Percentiles rank a stretch among this genome's conserved stretches.
Evolutionary conservation across 2,329 filamentous ascomycete genomes (phyloP).

Genomic region (Aureobasidium sp.): DNA sequence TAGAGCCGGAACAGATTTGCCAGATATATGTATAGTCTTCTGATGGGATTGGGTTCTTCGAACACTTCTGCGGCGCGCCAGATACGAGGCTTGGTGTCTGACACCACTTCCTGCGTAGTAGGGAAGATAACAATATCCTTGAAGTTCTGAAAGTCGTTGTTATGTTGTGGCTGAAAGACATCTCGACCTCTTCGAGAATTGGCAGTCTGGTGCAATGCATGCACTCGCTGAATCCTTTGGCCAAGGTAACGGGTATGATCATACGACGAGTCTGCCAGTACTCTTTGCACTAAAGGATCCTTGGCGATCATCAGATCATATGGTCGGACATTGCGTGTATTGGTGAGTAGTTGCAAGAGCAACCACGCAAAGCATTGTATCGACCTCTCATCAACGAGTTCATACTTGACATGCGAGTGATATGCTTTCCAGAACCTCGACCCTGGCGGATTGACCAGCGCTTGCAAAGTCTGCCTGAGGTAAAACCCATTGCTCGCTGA

Average conservation of each 20-base stretch:
- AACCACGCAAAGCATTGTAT: constrained; percentile 1
- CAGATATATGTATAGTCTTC: neutral
- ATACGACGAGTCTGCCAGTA: neutral
- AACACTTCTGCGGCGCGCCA: neutral
- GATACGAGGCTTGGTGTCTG: neutral
- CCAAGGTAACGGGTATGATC: neutral
- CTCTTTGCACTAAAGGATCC: neutral
- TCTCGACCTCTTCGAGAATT: neutral
- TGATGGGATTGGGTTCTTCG: neutral
- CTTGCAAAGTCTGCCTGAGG: neutral
- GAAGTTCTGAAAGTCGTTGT: constrained; percentile 2
- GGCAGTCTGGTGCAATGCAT: neutral
- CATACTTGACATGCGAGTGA: neutral
- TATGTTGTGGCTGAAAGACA: neutral
- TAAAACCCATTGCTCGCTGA: neutral
- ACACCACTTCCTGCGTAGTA: neutral
- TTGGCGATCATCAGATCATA: neutral
- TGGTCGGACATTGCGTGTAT: neutral
- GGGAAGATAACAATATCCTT: neutral
- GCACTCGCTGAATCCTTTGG: neutral
- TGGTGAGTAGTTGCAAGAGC: neutral
- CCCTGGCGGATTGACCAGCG: neutral
- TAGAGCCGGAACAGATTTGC: neutral
- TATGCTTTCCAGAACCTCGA: neutral
- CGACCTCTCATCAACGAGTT: neutral